These are phyloP conservation scores for Brassica napus DNA, from an alignment of 345 rosid species.

Conservation along the genomic window Da-Ae NC_063434.1:1627501-1628000, in stretches of 20 bases:
- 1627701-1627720: background rate
- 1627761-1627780: background rate
- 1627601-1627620: conserved; percentile 25
- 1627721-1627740: conserved; percentile 37
- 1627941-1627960: conserved; percentile 31
- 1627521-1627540: conserved; percentile 25
- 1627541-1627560: conserved; percentile 34
- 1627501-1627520: background rate
- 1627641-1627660: conserved; percentile 28
- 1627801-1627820: conserved; percentile 24
- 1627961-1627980: conserved; percentile 13
- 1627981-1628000: conserved; percentile 1
- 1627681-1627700: background rate
- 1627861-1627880: conserved; percentile 25
- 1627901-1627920: conserved; percentile 14
- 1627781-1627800: background rate
- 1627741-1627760: conserved; percentile 24
- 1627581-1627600: background rate
- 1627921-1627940: conserved; percentile 19
- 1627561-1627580: background rate
- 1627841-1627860: conserved; percentile 24
- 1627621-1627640: conserved; percentile 25
- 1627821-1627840: conserved; percentile 26
- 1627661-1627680: conserved; percentile 35
- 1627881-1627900: background rate